These are phyloP conservation scores for Penicillium sp. DNA, from an alignment of 2,329 filamentous ascomycete species.

Conservation along the genomic window DNA sequence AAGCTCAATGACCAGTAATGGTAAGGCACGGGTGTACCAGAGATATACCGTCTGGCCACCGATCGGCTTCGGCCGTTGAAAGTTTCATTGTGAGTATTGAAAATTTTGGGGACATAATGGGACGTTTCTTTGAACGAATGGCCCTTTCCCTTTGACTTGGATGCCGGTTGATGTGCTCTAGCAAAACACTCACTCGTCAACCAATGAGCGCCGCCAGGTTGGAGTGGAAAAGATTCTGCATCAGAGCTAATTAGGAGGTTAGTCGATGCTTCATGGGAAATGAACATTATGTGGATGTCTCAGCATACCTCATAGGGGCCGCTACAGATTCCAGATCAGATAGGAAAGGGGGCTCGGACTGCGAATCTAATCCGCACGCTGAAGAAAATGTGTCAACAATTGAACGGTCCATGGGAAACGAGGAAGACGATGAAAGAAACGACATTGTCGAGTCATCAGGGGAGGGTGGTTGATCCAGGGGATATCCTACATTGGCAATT, in stretches of 20 bases:
- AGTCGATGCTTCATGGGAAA: not conserved
- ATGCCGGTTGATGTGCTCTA: not conserved
- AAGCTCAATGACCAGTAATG: slow-evolving; percentile 74
- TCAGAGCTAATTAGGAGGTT: slow-evolving; percentile 8
- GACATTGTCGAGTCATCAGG: slow-evolving; percentile 47
- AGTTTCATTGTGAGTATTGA: slow-evolving; percentile 50
- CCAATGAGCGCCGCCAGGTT: not conserved
- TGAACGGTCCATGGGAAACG: slow-evolving; percentile 51
- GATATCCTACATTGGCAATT: slow-evolving; percentile 38
- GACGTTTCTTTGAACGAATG: slow-evolving; percentile 11
- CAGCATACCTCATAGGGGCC: slow-evolving; percentile 19
- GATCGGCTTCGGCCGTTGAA: slow-evolving; percentile 50
- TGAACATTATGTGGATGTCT: not conserved
- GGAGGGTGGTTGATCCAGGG: slow-evolving; percentile 45
- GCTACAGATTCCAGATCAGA: slow-evolving; percentile 14
- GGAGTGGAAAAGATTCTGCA: not conserved
- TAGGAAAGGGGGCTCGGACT: not conserved
- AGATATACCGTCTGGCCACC: slow-evolving; percentile 35
- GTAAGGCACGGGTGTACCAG: slow-evolving; percentile 63
- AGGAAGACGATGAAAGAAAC: slow-evolving; percentile 44
- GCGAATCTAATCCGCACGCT: slow-evolving; percentile 47
- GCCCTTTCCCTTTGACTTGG: slow-evolving; percentile 1
- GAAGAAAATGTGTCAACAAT: slow-evolving; percentile 55
- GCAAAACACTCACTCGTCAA: not conserved
- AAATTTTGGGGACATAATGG: slow-evolving; percentile 46